A percentile compares a stretch with the other conserved stretches of the same genome.
Conservation (phyloP, 257 asterid species). For the Phtheirospermum japonicum region DNA sequence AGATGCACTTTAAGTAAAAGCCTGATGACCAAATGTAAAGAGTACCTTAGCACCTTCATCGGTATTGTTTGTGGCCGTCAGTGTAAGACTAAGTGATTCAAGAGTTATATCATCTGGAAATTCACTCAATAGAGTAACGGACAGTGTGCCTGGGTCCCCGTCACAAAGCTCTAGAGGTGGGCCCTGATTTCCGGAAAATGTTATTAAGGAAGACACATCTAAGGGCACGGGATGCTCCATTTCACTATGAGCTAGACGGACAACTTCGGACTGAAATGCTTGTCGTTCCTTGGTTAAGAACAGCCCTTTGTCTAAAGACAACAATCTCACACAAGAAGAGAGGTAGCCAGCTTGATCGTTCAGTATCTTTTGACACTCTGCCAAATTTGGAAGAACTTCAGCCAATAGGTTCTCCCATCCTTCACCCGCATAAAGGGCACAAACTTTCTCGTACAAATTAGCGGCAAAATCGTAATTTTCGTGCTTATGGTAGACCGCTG, state of each 20-base stretch:
- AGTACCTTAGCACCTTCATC: slow-evolving; percentile 98
- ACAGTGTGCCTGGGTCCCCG: slow-evolving; percentile 92
- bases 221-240: slow-evolving; percentile 97
- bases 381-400: slow-evolving; percentile 92
- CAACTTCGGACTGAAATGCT: slow-evolving; percentile 94
- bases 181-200: slow-evolving; percentile 92
- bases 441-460: slow-evolving; percentile 91
- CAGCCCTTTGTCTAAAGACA: slow-evolving; percentile 84
- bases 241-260: slow-evolving; percentile 89
- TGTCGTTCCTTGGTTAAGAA: slow-evolving; percentile 84
- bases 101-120: slow-evolving; percentile 97
- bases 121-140: slow-evolving; percentile 91
- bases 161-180: slow-evolving; percentile 91
- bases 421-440: slow-evolving; percentile 98
- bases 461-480: slow-evolving; percentile 84
- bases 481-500: slow-evolving; percentile 81
- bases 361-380: slow-evolving; percentile 91
- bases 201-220: slow-evolving; percentile 89
- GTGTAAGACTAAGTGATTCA: slow-evolving; percentile 86
- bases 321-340: slow-evolving; percentile 92
- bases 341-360: slow-evolving; percentile 97
- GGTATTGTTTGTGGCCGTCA: slow-evolving; percentile 74
- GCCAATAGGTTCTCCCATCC: slow-evolving; percentile 98
- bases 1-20: slow-evolving; percentile 15
- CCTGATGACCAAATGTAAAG: slow-evolving; percentile 27